Base-by-base conservation (phyloP, 306 rosid species). In the Myrica gale region DNA sequence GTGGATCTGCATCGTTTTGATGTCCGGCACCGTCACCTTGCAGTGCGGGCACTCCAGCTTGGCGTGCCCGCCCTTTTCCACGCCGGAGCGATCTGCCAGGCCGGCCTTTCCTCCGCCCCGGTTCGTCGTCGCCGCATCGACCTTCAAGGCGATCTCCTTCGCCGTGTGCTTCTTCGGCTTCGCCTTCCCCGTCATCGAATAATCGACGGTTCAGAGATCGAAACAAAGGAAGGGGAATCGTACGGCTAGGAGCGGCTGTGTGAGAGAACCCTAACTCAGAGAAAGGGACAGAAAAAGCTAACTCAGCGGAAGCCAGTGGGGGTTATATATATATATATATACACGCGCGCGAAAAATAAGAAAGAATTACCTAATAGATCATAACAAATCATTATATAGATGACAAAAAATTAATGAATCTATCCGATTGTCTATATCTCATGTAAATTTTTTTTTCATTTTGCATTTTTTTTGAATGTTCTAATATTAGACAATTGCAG, bases 91-190 rank as follows among this genome's bases (percentile, higher is more conserved):
- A 26, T 96, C 99, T 0, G 87, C 88, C n/a, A 3, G 67, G 3
- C 99, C 98, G 0, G 98, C 96, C 80, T 96, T 96, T 0, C 99
- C 99, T 9, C 99, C 99, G 20, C 99, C 99, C 74, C 99, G 87
- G 76, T 92, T 96, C 5, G 99, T 96, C 2, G 90, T 84, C 1
- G 99, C 99, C 0, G 99, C 99, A 65, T 96, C 99, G 15, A 90
- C 73, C 88, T 96, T 92, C 8, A 93, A 51, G 0, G 86, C 88
- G 83, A 96, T 88, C 89, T 96, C 99, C 88, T 96, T 96, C 5
- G 99, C 98, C 11, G 99, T 96, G 81, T 96, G 99, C 96, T 96
- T 96, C 97, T 96, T 96, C 11, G 99, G 99, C 97, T 96, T 96
- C 16, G 99, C 98, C 75, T 96, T 96, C 42, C 99, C 99, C 0